These are phyloP conservation scores for Microbotryum violaceum DNA, from an alignment of 1,284 basidiomycete genomes.

Conservation along the genomic window DNA sequence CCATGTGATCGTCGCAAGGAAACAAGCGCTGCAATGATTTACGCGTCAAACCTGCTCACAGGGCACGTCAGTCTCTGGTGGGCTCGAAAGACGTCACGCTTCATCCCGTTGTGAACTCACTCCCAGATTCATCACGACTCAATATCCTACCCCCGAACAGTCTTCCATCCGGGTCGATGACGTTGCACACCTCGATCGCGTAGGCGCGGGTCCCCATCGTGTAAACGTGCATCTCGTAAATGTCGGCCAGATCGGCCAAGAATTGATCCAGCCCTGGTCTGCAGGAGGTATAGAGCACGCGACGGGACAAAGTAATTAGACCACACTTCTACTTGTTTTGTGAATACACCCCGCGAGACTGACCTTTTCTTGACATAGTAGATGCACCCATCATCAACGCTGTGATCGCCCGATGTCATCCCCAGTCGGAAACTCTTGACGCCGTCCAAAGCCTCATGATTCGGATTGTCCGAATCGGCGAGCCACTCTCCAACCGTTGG, in stretches of 20 bases:
- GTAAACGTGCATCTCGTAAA: constrained; percentile 98
- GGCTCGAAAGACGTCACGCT: constrained; percentile 21
- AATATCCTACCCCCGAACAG: constrained; percentile 82
- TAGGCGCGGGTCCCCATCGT: constrained; percentile 98
- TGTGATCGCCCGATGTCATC: neutral
- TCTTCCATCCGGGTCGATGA: constrained; percentile 80
- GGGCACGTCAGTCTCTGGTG: neutral
- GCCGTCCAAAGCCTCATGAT: constrained; percentile 78
- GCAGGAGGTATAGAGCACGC: neutral
- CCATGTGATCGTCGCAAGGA: constrained; percentile 95
- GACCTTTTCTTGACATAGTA: constrained; percentile 96
- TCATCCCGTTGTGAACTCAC: constrained; percentile 49
- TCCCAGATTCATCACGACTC: constrained; percentile 90
- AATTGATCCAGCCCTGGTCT: constrained; percentile 84
- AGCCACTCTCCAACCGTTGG: constrained; percentile 98
- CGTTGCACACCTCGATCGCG: constrained; percentile 86
- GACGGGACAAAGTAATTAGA: constrained; percentile 55
- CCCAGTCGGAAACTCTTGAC: constrained; percentile 75
- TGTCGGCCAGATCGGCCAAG: constrained; percentile 59
- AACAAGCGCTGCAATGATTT: constrained; percentile 88
- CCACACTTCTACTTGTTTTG: constrained; percentile 65
- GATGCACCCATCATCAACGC: constrained; percentile 69
- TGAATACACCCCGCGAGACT: neutral
- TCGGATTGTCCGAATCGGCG: constrained; percentile 63
- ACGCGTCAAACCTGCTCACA: constrained; percentile 61